Evolutionary conservation across 2,329 filamentous ascomycete species (phyloP).

Genomic region (Colletotrichum lupini): DNA sequence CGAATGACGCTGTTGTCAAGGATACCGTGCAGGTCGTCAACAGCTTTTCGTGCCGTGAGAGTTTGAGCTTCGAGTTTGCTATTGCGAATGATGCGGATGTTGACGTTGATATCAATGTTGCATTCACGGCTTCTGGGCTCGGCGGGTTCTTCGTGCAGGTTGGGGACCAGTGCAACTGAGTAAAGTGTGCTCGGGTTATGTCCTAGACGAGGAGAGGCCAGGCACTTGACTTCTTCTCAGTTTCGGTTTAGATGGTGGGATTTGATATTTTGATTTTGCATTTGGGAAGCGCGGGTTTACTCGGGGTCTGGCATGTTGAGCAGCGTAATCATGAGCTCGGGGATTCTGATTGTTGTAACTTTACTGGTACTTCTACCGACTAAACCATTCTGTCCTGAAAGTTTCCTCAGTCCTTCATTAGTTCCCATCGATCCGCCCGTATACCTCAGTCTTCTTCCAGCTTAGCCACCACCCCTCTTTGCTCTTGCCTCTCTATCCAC

Average conservation of each 20-base stretch:
- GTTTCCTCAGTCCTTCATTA: neutral
- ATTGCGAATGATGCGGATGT: slow-evolving; percentile 9
- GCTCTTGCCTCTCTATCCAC: neutral
- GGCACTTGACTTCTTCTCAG: neutral
- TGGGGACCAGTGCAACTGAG: slow-evolving; percentile 27
- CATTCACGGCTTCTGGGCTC: neutral
- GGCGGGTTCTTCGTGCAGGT: slow-evolving; percentile 19
- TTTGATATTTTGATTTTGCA: neutral
- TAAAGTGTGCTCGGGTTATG: neutral
- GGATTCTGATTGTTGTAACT: neutral
- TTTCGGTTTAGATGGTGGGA: neutral
- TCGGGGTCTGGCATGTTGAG: neutral
- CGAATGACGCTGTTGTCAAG: neutral
- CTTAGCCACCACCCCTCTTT: neutral
- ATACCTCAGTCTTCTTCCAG: neutral
- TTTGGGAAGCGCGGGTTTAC: neutral
- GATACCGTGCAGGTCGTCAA: slow-evolving; percentile 16
- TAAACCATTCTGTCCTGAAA: neutral
- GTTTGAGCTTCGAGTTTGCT: slow-evolving; percentile 16
- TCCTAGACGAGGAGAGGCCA: neutral
- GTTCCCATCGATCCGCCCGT: neutral
- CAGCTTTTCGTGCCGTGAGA: slow-evolving; percentile 19
- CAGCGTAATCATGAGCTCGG: neutral
- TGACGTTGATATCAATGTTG: slow-evolving; percentile 10
- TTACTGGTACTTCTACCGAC: slow-evolving; percentile 14